These are phyloP conservation scores for Carex pumila DNA, from an alignment of 176 grass and related monocot genomes.

Conservation along the genomic window DNA sequence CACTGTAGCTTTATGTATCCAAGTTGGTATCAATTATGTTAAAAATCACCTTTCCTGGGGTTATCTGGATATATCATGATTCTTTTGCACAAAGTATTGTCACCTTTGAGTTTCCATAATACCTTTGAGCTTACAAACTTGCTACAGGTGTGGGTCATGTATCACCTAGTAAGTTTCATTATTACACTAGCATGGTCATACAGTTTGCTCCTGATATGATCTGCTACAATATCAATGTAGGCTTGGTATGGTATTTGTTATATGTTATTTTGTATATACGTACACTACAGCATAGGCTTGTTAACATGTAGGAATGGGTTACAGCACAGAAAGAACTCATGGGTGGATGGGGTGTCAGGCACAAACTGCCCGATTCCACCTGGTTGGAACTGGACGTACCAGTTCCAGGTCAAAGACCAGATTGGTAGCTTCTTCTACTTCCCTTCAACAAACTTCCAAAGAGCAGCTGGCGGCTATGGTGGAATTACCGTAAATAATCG, in stretches of 20 bases:
- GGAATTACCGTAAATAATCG: constrained; percentile 77
- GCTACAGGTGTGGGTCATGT: neutral
- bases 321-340: constrained; percentile 65
- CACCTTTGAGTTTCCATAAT: neutral
- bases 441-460: constrained; percentile 47
- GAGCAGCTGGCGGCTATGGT: constrained; percentile 56
- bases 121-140: neutral
- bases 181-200: neutral
- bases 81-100: neutral
- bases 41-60: neutral
- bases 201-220: neutral
- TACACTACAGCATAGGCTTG: neutral
- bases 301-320: constrained; percentile 48
- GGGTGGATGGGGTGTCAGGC: constrained; percentile 82
- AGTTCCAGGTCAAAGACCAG: constrained; percentile 87
- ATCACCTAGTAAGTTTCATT: neutral
- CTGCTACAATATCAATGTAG: neutral
- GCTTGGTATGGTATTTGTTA: neutral
- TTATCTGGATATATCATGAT: neutral
- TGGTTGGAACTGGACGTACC: constrained; percentile 92
- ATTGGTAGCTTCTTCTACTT: constrained; percentile 80
- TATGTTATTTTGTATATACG: neutral
- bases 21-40: neutral
- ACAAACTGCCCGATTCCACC: constrained; percentile 79
- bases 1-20: neutral